Percentiles rank a stretch among this genome's conserved stretches.
These are phyloP conservation scores for Urtica urens DNA, from an alignment of 306 rosid genomes.

Conservation along the genomic window DNA sequence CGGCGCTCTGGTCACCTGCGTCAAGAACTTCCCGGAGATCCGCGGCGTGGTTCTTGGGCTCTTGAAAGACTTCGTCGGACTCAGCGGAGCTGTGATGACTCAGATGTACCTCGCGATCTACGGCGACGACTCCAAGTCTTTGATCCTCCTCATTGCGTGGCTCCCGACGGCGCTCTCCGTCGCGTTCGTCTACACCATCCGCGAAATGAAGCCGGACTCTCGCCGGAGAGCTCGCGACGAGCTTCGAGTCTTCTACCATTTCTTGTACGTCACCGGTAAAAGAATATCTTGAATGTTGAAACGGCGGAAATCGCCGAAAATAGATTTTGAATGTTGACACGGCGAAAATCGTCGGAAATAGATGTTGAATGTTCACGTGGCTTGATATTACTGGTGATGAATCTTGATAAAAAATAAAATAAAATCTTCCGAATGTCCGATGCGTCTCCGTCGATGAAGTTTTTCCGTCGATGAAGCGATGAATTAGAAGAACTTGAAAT, in stretches of 20 bases:
- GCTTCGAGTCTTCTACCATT: constrained; percentile 24
- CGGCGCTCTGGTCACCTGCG: constrained; percentile 31
- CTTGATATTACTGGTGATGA: too few relatives aligned
- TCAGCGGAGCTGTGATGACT: constrained; percentile 41
- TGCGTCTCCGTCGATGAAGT: too few relatives aligned
- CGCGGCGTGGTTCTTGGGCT: constrained; percentile 41
- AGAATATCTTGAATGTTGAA: too few relatives aligned
- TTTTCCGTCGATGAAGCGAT: too few relatives aligned
- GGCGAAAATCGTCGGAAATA: too few relatives aligned
- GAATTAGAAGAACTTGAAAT: too few relatives aligned
- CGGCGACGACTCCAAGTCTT: constrained; percentile 29
- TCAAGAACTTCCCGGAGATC: constrained; percentile 45
- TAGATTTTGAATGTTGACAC: too few relatives aligned
- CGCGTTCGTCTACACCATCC: constrained; percentile 27
- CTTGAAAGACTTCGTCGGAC: constrained; percentile 41
- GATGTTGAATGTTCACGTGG: too few relatives aligned
- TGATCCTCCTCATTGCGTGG: constrained; percentile 43
- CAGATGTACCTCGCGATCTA: constrained; percentile 36
- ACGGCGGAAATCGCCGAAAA: too few relatives aligned
- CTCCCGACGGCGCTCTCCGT: constrained; percentile 35
- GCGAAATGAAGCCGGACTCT: constrained; percentile 16
- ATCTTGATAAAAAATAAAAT: too few relatives aligned
- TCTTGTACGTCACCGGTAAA: constrained; percentile 33
- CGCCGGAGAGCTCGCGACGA: constrained; percentile 17
- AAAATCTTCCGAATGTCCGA: too few relatives aligned